Evolutionary conservation across 306 rosid species (phyloP).

Genomic region (Acacia acuminata): DNA sequence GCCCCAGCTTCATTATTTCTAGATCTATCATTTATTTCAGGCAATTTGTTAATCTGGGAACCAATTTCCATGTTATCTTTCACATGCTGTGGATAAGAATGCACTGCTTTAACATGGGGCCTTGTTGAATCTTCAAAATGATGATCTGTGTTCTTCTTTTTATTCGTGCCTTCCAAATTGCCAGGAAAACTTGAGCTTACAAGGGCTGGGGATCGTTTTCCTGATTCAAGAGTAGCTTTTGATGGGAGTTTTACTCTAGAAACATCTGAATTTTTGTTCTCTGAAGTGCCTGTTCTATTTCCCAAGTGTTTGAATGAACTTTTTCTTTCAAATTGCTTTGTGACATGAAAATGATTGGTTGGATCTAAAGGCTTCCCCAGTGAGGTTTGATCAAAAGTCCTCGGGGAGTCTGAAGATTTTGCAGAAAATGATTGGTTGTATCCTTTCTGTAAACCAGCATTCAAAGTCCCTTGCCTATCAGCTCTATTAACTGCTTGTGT

Average conservation of each 20-base stretch:
- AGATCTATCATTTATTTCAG: conserved; percentile 51
- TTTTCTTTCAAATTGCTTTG: conserved; percentile 78
- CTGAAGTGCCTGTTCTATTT: conserved; percentile 49
- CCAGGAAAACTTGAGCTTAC: conserved; percentile 46
- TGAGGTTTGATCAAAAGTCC: conserved; percentile 57
- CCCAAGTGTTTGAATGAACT: conserved; percentile 70
- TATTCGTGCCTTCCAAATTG: conserved; percentile 57
- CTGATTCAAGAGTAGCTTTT: conserved; percentile 54
- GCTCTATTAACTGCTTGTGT: conserved; percentile 45
- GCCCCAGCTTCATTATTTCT: conserved; percentile 56
- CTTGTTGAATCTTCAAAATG: conserved; percentile 66
- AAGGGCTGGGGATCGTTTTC: conserved; percentile 60
- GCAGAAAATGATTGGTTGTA: conserved; percentile 53
- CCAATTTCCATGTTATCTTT: conserved; percentile 60
- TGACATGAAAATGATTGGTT: conserved; percentile 38
- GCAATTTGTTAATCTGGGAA: conserved; percentile 45
- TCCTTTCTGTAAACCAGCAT: conserved; percentile 59
- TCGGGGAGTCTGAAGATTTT: conserved; percentile 62
- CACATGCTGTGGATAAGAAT: conserved; percentile 54
- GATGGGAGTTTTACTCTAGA: conserved; percentile 53
- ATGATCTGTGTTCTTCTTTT: conserved; percentile 57
- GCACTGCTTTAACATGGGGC: conserved; percentile 55
- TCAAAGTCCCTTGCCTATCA: conserved; percentile 61
- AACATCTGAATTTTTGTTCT: conserved; percentile 59
- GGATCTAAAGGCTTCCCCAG: conserved; percentile 53